A percentile compares a stretch with the other conserved stretches of the same genome.
Conservation (phyloP, 345 rosid genomes). For the Eucalyptus coolabah region DNA sequence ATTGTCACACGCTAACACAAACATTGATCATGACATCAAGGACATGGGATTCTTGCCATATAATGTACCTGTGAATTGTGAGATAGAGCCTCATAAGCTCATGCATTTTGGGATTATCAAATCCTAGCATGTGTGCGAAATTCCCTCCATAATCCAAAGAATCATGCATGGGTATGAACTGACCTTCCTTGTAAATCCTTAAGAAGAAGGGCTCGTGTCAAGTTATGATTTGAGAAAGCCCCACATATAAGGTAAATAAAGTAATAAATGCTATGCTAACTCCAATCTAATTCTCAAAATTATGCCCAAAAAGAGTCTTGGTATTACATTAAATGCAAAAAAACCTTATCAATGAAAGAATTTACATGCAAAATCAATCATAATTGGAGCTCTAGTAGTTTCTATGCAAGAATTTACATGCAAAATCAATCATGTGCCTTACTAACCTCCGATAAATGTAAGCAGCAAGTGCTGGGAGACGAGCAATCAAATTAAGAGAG, state of each 20-base stretch:
- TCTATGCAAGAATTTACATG: too few relatives aligned
- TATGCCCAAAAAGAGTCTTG: background rate
- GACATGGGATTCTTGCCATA: background rate
- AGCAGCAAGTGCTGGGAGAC: constrained; percentile 75
- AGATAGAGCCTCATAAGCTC: constrained; percentile 99
- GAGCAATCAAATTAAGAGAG: constrained; percentile 86
- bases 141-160: constrained; percentile 94
- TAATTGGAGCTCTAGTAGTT: too few relatives aligned
- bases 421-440: background rate
- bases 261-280: background rate
- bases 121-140: constrained; percentile 89
- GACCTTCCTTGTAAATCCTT: constrained; percentile 84
- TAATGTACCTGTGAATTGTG: constrained; percentile 75
- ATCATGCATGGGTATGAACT: constrained; percentile 50
- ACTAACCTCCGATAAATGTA: constrained; percentile 87
- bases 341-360: background rate
- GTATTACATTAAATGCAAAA: background rate
- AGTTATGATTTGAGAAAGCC: background rate
- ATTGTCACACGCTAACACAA: background rate
- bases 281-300: background rate
- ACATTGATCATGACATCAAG: background rate
- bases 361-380: too few relatives aligned
- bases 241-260: background rate
- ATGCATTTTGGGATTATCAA: constrained; percentile 70
- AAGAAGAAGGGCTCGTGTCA: background rate